A percentile compares a stretch with the other conserved stretches of the same genome.
These are phyloP conservation scores for Ampelomyces quisqualis DNA, from an alignment of 2,329 filamentous ascomycete species.

Conservation along the genomic window DNA sequence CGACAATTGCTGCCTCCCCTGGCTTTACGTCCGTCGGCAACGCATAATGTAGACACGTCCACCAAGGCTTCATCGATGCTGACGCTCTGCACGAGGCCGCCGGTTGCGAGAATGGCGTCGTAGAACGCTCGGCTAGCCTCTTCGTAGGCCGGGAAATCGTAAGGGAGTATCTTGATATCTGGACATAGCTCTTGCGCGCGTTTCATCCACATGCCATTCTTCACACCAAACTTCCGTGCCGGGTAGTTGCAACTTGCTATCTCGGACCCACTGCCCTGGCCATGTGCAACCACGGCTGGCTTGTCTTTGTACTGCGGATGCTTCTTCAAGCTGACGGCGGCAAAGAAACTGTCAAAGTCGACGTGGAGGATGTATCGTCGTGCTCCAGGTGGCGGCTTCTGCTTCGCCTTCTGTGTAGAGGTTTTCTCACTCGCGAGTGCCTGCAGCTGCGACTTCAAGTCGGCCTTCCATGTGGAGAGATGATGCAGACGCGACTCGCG, in stretches of 20 bases:
- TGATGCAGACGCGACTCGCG: constrained; percentile 94
- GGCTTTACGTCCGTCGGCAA: constrained; percentile 63
- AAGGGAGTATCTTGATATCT: constrained; percentile 84
- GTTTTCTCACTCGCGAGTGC: constrained; percentile 70
- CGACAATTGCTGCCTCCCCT: constrained; percentile 70
- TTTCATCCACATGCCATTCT: constrained; percentile 99
- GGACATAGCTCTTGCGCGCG: constrained; percentile 79
- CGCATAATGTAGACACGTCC: constrained; percentile 73
- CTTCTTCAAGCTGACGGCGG: constrained; percentile 81
- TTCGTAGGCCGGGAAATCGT: constrained; percentile 94
- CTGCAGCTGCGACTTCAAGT: constrained; percentile 87
- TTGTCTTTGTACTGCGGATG: constrained; percentile 74
- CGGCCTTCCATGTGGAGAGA: constrained; percentile 93
- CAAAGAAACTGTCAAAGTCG: constrained; percentile 98
- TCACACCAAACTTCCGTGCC: constrained; percentile 80
- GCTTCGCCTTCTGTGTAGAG: constrained; percentile 52
- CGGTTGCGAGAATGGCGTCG: constrained; percentile 73
- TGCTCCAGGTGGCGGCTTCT: constrained; percentile 60
- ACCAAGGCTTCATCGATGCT: constrained; percentile 94
- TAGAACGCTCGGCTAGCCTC: constrained; percentile 88
- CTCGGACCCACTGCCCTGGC: constrained; percentile 80
- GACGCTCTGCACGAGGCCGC: constrained; percentile 88
- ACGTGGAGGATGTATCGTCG: constrained; percentile 89
- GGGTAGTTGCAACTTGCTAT: constrained; percentile 98
- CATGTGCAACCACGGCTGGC: constrained; percentile 86